Evolutionary conservation across 306 rosid genomes (phyloP).

Genomic region (Rosa persica): DNA sequence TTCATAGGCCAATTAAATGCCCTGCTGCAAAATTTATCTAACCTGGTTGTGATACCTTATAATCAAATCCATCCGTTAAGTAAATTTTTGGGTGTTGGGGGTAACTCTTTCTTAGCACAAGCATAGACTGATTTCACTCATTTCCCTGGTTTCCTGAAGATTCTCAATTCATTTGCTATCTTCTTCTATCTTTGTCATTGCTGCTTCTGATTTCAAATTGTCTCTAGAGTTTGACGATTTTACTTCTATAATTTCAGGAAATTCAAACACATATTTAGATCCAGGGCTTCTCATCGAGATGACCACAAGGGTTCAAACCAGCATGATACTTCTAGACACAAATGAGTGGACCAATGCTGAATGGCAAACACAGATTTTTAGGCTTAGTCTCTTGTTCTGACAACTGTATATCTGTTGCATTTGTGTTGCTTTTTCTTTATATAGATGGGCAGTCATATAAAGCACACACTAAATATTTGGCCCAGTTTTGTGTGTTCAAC

Average conservation of each 20-base stretch:
- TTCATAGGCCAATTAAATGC: background rate
- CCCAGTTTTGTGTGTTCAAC: conserved; percentile 4
- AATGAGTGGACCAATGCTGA: conserved; percentile 27
- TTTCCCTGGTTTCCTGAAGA: background rate
- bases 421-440: background rate
- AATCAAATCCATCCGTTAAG: background rate
- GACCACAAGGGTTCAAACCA: conserved; percentile 39
- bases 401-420: conserved; percentile 26
- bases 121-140: background rate
- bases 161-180: background rate
- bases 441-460: background rate
- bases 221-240: conserved; percentile 5
- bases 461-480: conserved; percentile 8
- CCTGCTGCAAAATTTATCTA: background rate
- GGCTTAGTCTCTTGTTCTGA: conserved; percentile 21
- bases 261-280: conserved; percentile 45
- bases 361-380: conserved; percentile 18
- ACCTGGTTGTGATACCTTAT: background rate
- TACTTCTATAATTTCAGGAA: conserved; percentile 48
- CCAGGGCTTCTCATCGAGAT: conserved; percentile 44
- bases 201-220: conserved; percentile 10
- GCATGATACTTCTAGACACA: conserved; percentile 39
- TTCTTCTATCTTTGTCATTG: background rate
- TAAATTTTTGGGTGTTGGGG: conserved; percentile 1
- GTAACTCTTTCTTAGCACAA: background rate